These are phyloP conservation scores for Flueggea neowawraea DNA, from an alignment of 441 rosid species.

Conservation along the genomic window DNA sequence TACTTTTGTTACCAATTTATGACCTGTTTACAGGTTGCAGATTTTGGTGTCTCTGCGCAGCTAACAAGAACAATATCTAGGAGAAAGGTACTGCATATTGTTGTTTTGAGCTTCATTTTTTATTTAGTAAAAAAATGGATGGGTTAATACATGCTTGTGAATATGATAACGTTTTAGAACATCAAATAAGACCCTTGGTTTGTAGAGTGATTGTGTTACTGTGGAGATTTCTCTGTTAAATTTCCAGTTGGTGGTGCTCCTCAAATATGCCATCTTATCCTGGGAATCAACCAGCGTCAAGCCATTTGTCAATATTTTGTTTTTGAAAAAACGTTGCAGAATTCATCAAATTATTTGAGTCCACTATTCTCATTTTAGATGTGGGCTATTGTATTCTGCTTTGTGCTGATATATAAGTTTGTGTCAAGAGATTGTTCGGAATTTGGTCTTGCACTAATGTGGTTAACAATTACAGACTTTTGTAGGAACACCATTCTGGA, in stretches of 20 bases:
- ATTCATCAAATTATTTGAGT: too few species aligned
- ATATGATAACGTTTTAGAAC: not conserved
- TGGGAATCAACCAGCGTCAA: too few species aligned
- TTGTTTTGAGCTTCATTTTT: slow-evolving; percentile 3
- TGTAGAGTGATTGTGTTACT: not conserved
- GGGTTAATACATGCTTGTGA: not conserved
- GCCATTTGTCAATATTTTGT: too few species aligned
- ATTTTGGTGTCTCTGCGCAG: slow-evolving; percentile 99
- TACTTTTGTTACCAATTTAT: slow-evolving; percentile 4
- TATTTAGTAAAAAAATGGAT: not conserved
- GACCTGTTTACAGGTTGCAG: slow-evolving; percentile 80
- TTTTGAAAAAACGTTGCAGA: too few species aligned
- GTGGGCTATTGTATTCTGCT: not conserved
- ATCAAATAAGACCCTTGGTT: not conserved
- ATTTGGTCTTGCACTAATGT: slow-evolving; percentile 35
- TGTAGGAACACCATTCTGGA: slow-evolving; percentile 99
- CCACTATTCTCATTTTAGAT: too few species aligned
- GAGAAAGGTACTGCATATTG: slow-evolving; percentile 74
- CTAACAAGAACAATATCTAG: slow-evolving; percentile 93
- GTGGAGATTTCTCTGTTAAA: too few species aligned
- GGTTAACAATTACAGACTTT: slow-evolving; percentile 72
- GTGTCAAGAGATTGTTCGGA: slow-evolving; percentile 11
- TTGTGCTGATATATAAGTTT: not conserved
- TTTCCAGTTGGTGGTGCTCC: too few species aligned
- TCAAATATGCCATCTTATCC: too few species aligned